Percentiles rank a stretch among this genome's conserved stretches.
phyloP scores from a whole-genome alignment of 805 yeast species.

The Spathaspora girioi region DNA sequence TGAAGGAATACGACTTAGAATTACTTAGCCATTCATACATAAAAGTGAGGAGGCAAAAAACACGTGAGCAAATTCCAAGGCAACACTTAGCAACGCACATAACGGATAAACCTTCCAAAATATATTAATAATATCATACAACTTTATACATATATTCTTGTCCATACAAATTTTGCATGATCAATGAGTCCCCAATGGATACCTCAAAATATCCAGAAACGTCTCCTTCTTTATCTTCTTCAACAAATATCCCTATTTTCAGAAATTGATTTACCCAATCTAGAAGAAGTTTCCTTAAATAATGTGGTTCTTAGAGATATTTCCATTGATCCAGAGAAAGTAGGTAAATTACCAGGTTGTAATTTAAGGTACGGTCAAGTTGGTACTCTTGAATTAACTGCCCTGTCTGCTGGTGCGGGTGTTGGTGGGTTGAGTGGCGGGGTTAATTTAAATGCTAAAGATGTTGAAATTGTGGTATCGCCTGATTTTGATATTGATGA shows the following conservation, averaged over 20 bases:
- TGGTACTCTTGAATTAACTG: conserved; percentile 47
- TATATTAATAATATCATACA: background rate
- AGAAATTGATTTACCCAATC: conserved; percentile 72
- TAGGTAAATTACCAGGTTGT: conserved; percentile 60
- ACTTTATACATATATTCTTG: background rate
- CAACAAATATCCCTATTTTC: conserved; percentile 81
- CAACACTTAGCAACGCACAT: too few species aligned
- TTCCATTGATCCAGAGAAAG: conserved; percentile 66
- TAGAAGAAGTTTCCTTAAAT: conserved; percentile 70
- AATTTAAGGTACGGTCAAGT: conserved; percentile 60
- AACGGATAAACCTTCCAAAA: background rate
- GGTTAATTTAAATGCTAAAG: conserved; percentile 55
- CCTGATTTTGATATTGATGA: conserved; percentile 30
- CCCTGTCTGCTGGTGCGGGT: conserved; percentile 52
- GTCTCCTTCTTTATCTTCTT: conserved; percentile 73
- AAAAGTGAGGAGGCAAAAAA: too few species aligned
- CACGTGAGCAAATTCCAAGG: too few species aligned
- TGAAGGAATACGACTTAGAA: too few species aligned
- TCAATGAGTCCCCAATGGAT: conserved; percentile 54
- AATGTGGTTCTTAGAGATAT: conserved; percentile 54
- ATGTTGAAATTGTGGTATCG: conserved; percentile 44
- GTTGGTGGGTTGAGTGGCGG: conserved; percentile 54
- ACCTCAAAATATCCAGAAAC: conserved; percentile 80
- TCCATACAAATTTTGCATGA: background rate
- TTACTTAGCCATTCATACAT: too few species aligned